Evolutionary conservation across 1,284 basidiomycete species (phyloP), one percentile per base, ranked within the genome.

Genomic region (Crucibulum parvulum): DNA sequence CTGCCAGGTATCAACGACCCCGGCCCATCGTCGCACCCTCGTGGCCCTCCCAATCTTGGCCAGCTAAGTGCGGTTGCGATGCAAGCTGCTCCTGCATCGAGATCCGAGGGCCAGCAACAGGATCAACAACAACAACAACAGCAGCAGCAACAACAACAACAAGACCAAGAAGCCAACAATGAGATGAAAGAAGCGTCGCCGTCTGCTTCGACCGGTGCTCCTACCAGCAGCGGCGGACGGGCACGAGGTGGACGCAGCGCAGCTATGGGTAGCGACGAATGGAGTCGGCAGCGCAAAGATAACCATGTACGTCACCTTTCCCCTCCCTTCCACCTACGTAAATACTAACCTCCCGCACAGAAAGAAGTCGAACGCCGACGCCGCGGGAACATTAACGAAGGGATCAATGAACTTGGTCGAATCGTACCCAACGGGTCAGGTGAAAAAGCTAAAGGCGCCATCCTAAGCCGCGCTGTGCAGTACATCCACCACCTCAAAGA

Each of bases 321-420:
- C 39, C 53, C 46, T 52, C 46, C 56, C 53, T 53, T 18, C 13
- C 15, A 55, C 41, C 38, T 31, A 47, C 34, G 15, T 54, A 24
- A 34, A 55, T 48, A 35, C 8, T 38, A 50, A n/a, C 45, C 10
- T 7, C 50, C 3, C 16, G 55, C 48, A 57, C 72, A 97, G 94
- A 98, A 98, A 92, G 96, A 98, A 78, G 96, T 98, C 10, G 96
- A 99, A 77, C 92, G 96, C 59, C 87, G 95, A 48, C 90, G 96
- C 54, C 85, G 96, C 58, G 93, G 95, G 16, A 96, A 95, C 69
- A 98, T 99, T 80, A 97, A 97, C 75, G 93, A 96, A 62, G 96
- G 96, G 0, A 98, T 99, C 79, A 95, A 92, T 72, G 92, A 95
- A 72, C 88, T 99, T 31, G 91, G 93, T 1, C 86, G 90, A 7